These are phyloP conservation scores for Cercospora sojina DNA, from an alignment of 2,329 filamentous ascomycete genomes.

Conservation along the genomic window DNA sequence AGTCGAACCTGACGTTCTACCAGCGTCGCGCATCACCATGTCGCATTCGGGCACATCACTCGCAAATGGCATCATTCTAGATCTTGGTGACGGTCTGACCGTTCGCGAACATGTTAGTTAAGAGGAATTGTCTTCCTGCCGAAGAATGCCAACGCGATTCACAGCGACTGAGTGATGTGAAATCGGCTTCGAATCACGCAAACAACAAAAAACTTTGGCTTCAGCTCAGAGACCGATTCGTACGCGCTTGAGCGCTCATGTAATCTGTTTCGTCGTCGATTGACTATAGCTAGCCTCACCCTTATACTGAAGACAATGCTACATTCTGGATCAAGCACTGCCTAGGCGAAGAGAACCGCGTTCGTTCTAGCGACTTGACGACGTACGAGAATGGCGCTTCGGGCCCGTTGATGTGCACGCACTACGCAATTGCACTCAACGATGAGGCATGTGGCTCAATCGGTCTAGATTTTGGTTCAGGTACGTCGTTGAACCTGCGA, in stretches of 20 bases:
- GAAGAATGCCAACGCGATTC: background rate
- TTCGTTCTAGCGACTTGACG: slow-evolving; percentile 26
- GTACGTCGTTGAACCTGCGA: slow-evolving; percentile 18
- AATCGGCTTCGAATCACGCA: slow-evolving; percentile 24
- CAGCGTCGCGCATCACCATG: background rate
- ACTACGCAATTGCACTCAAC: slow-evolving; percentile 31
- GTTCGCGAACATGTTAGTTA: slow-evolving; percentile 22
- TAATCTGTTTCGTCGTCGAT: background rate
- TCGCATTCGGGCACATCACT: background rate
- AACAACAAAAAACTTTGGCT: slow-evolving; percentile 38
- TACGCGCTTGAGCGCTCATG: slow-evolving; percentile 3
- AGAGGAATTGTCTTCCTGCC: background rate
- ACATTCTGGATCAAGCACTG: slow-evolving; percentile 40
- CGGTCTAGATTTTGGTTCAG: slow-evolving; percentile 38
- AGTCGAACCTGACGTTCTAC: background rate
- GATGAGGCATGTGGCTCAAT: slow-evolving; percentile 40
- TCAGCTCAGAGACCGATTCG: slow-evolving; percentile 42
- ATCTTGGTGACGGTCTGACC: slow-evolving; percentile 10
- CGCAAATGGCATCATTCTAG: slow-evolving; percentile 7
- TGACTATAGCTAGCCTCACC: slow-evolving; percentile 30
- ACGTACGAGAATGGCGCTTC: slow-evolving; percentile 18
- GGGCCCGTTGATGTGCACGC: slow-evolving; percentile 22
- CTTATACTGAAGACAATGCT: slow-evolving; percentile 41
- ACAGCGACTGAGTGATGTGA: slow-evolving; percentile 5
- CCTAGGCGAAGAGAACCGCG: slow-evolving; percentile 15